Evolutionary conservation across 306 rosid species (phyloP).

Genomic region (Argentina anserina): DNA sequence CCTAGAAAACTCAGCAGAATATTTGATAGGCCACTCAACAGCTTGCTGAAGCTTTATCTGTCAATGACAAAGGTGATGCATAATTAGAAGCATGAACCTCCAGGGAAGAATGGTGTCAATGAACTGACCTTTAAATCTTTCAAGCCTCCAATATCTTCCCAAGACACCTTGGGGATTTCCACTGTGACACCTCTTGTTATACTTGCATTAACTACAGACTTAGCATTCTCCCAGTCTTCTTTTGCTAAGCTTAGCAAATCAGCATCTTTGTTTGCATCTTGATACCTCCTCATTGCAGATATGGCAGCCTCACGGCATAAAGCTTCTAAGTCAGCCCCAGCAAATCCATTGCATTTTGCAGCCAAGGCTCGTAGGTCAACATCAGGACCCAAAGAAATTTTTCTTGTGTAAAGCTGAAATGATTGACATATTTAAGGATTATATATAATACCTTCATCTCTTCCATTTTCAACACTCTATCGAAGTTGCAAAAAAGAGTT

Average conservation of each 20-base stretch:
- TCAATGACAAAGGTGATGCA: slow-evolving; percentile 19
- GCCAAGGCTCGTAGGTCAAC: slow-evolving; percentile 66
- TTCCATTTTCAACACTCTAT: slow-evolving; percentile 15
- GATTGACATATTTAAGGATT: slow-evolving; percentile 15
- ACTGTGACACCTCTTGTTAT: slow-evolving; percentile 85
- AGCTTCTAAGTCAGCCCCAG: slow-evolving; percentile 92
- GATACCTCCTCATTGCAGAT: slow-evolving; percentile 49
- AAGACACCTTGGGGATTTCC: slow-evolving; percentile 84
- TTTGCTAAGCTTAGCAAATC: slow-evolving; percentile 36
- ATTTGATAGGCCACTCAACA: slow-evolving; percentile 90
- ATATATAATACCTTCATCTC: slow-evolving; percentile 8
- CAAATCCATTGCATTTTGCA: slow-evolving; percentile 86
- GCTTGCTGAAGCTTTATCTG: slow-evolving; percentile 89
- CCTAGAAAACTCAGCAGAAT: slow-evolving; percentile 60
- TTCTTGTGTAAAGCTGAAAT: slow-evolving; percentile 78
- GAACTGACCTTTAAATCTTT: slow-evolving; percentile 74
- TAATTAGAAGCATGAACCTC: slow-evolving; percentile 17
- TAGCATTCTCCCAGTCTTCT: slow-evolving; percentile 83
- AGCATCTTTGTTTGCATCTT: slow-evolving; percentile 41
- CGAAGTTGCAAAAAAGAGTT: background rate
- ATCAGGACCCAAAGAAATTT: slow-evolving; percentile 48
- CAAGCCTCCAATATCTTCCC: slow-evolving; percentile 93
- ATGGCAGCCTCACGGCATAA: slow-evolving; percentile 69
- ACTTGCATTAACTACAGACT: slow-evolving; percentile 68
- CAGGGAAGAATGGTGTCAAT: background rate